phyloP scores from a whole-genome alignment of 2,329 filamentous ascomycete genomes.

The Phoma sp. region DNA sequence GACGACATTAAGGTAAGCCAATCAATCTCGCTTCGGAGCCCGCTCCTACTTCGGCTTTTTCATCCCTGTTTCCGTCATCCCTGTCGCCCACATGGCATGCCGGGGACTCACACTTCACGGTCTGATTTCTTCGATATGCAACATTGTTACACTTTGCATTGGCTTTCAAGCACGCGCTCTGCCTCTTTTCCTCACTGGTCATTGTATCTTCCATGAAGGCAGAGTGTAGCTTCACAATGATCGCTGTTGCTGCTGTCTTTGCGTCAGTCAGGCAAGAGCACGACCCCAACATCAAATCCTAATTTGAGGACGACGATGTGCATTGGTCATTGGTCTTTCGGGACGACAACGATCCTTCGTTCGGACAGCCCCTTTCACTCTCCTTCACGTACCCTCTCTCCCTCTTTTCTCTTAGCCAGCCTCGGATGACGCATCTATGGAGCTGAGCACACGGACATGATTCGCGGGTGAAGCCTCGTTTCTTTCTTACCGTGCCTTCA shows the following conservation, averaged over 20 bases:
- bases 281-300: not conserved
- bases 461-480: constrained; percentile 25
- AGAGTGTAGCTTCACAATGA: not conserved
- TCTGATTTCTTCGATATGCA: not conserved
- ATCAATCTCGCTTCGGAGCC: constrained; percentile 41
- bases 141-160: not conserved
- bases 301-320: not conserved
- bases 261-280: not conserved
- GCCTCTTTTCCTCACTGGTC: not conserved
- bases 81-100: constrained; percentile 44
- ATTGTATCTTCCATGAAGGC: not conserved
- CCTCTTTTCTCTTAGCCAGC: no score
- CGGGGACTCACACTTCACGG: constrained; percentile 3
- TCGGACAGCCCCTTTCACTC: not conserved
- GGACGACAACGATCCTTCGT: not conserved
- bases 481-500: constrained; percentile 24
- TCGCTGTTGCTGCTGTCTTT: not conserved
- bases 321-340: not conserved
- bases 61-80: constrained; percentile 28
- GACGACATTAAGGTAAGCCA: constrained; percentile 40
- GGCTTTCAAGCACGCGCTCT: not conserved
- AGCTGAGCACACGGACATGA: not conserved
- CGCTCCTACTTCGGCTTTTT: constrained; percentile 19
- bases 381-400: not conserved
- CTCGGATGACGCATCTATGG: not conserved